phyloP scores from a whole-genome alignment of 495 filamentous ascomycete genomes.

The Tuber melanosporum region DNA sequence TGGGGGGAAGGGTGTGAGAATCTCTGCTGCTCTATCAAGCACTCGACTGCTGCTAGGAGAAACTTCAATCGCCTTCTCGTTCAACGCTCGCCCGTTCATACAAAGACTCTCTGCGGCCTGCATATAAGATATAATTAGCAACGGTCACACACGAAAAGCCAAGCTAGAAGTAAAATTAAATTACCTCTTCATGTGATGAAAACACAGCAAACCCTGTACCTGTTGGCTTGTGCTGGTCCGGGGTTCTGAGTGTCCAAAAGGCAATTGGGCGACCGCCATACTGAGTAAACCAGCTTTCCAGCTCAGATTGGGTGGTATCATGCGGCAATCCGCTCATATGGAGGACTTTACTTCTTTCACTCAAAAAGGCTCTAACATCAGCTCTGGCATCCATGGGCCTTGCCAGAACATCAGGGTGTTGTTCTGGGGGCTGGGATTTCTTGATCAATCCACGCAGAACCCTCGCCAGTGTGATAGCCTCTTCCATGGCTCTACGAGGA shows the following conservation, averaged over 20 bases:
- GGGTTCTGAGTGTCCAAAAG: conserved; percentile 96
- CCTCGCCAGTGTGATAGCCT: conserved; percentile 85
- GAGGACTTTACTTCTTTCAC: conserved; percentile 92
- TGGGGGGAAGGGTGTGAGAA: conserved; percentile 91
- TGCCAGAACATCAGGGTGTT: conserved; percentile 84
- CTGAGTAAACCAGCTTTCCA: conserved; percentile 99
- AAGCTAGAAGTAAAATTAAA: conserved; percentile 39
- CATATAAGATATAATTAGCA: conserved; percentile 23
- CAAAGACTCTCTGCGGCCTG: conserved; percentile 92
- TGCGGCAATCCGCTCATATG: conserved; percentile 96
- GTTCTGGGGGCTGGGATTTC: conserved; percentile 88
- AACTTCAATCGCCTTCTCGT: conserved; percentile 97
- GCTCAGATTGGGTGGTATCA: conserved; percentile 94
- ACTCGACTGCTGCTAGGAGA: conserved; percentile 93
- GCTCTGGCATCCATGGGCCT: conserved; percentile 94
- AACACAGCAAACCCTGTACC: conserved; percentile 97
- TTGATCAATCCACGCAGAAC: conserved; percentile 85
- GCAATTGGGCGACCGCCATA: conserved; percentile 97
- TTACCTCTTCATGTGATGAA: conserved; percentile 97
- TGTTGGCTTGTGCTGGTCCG: conserved; percentile 97
- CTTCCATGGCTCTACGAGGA: conserved; percentile 95
- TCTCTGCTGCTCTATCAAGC: conserved; percentile 88
- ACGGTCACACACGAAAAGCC: conserved; percentile 1
- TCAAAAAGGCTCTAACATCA: conserved; percentile 92
- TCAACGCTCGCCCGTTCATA: conserved; percentile 97